These are phyloP conservation scores for Closterium sp. DNA, from an alignment of 139 green algal species.

Conservation along the genomic window DNA sequence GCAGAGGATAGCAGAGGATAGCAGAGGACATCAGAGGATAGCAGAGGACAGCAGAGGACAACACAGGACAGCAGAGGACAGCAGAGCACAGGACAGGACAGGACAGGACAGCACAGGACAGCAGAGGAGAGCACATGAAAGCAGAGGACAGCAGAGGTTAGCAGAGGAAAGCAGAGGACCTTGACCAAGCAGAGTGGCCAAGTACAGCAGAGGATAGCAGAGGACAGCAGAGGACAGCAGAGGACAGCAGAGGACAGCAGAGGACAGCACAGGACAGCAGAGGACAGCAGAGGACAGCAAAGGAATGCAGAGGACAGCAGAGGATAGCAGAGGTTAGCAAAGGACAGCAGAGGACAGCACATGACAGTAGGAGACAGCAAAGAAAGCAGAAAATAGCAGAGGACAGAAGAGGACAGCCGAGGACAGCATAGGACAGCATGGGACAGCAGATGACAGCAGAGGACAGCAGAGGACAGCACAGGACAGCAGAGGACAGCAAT, in stretches of 20 bases:
- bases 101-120: not conserved
- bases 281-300: not conserved
- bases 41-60: constrained; percentile 18
- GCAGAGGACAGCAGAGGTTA: constrained; percentile 7
- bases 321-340: too few relatives aligned
- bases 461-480: too few relatives aligned
- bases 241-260: constrained; percentile 10
- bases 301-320: too few relatives aligned
- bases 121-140: not conserved
- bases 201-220: constrained; percentile 10
- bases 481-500: too few relatives aligned
- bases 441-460: too few relatives aligned
- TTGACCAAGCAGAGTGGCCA: too few relatives aligned
- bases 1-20: constrained; percentile 7
- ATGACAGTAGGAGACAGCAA: too few relatives aligned
- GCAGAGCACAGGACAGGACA: constrained; percentile 7
- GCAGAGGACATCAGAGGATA: constrained; percentile 8
- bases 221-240: not conserved
- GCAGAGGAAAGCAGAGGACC: constrained; percentile 1
- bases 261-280: constrained; percentile 8
- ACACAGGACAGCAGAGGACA: constrained; percentile 4
- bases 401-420: too few relatives aligned
- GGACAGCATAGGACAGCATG: too few relatives aligned
- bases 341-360: too few relatives aligned
- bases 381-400: too few relatives aligned